Evolutionary conservation across 345 rosid genomes (phyloP).

Genomic region (Pelargonium nanum): DNA sequence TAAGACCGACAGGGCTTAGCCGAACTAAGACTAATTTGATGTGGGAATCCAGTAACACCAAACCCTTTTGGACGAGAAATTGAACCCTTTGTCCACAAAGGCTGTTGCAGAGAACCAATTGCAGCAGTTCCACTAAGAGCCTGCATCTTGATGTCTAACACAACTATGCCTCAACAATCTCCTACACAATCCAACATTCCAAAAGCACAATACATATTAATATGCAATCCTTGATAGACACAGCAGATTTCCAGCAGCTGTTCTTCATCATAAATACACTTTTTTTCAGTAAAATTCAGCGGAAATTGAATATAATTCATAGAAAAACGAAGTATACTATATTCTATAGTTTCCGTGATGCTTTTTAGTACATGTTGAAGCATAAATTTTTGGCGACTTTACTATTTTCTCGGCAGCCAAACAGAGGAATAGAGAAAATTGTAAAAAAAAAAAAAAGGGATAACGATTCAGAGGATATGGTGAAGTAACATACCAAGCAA

Average conservation of each 20-base stretch:
- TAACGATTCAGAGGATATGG: neutral
- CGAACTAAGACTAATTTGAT: slow-evolving; percentile 29
- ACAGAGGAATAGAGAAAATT: neutral
- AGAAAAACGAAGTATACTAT: too few relatives aligned
- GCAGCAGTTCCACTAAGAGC: slow-evolving; percentile 43
- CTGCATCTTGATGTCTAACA: slow-evolving; percentile 23
- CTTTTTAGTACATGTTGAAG: too few relatives aligned
- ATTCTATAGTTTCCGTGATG: neutral
- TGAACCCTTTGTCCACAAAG: slow-evolving; percentile 29
- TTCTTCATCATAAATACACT: neutral
- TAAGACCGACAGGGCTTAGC: slow-evolving; percentile 30
- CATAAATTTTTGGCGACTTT: too few relatives aligned
- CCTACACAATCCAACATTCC: neutral
- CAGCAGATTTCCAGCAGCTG: neutral
- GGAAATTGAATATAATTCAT: too few relatives aligned
- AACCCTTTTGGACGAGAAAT: slow-evolving; percentile 22
- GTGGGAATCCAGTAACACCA: slow-evolving; percentile 23
- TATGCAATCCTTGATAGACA: neutral
- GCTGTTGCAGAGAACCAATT: slow-evolving; percentile 54
- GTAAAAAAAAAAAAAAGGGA: neutral
- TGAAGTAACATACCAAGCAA: neutral
- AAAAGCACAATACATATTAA: neutral
- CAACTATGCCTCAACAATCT: neutral
- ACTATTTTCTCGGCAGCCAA: neutral
- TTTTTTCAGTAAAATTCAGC: too few relatives aligned